Base-by-base conservation (phyloP, 2,329 filamentous ascomycete species). In the Graphilbum sp. region DNA sequence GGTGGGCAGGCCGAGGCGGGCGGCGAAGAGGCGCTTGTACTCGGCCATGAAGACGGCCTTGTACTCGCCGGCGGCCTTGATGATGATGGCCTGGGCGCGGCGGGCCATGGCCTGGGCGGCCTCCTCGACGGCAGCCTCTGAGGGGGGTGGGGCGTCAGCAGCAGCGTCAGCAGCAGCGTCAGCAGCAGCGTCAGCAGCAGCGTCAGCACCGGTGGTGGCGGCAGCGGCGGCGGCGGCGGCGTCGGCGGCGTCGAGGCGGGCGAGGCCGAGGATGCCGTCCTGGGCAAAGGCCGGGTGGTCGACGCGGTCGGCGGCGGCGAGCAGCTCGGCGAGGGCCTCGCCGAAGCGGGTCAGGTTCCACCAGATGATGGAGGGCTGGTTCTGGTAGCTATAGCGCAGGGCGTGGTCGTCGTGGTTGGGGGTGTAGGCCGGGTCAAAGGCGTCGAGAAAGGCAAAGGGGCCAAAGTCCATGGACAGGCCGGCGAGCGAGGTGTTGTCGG, bases 391-490 rank as follows among this genome's bases (percentile, higher is more conserved):
- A 55, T 98, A 98, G 34, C 90, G 74, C 23, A 93, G 64, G 61
- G 80, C 70, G 52, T 80, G 69, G 52, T 98, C 90, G 56, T 98
- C 90, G 54, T 98, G 90, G 53, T 98, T 98, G 1, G 90, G 90
- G 0, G 90, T 98, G 56, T 96, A 98, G 15, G 69, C 65, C 0
- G 88, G 88, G 51, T 98, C 88, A 51, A 96, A 98, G 52, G 87
- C 86, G 55, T 98, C 90, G 64, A 98, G 79, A 57, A 98, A 98
- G 5, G 90, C 90, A 50, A 98, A 98, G 0, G 90, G 90, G 0
- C 90, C 90, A 53, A 87, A 98, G 58, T 98, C 90, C 45, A 98
- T 79, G 6, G 80, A 88, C 0, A 98, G 62, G 0, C 90, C 90
- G 39, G 77, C 77, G 36, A 98, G 70, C 0, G 86, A 94, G 0